A percentile compares a stretch with the other conserved stretches of the same genome.
phyloP scores from a whole-genome alignment of 805 yeast genomes.

The Hyphopichia homilentoma region DNA sequence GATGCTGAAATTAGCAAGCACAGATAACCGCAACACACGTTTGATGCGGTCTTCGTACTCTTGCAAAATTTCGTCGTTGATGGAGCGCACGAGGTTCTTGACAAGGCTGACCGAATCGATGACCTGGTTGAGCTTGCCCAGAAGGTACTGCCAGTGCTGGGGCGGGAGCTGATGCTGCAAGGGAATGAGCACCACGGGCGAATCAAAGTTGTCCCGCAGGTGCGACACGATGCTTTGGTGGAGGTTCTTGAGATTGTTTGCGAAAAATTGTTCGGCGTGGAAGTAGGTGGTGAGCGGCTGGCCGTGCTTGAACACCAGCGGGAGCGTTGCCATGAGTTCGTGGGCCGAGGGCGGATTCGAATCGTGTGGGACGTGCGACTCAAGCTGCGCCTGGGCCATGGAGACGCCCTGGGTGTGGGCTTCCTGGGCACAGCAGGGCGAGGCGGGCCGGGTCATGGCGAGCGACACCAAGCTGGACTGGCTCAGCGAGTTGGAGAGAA shows the following conservation, averaged over 20 bases:
- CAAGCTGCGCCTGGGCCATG: no score
- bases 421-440: no score
- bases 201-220: no score
- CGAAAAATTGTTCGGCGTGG: neutral
- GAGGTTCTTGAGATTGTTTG: neutral
- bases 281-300: neutral
- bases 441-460: no score
- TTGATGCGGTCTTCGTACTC: conserved; percentile 6
- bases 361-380: neutral
- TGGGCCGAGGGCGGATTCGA: conserved; percentile 1
- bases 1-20: conserved; percentile 8
- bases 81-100: conserved; percentile 2
- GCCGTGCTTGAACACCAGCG: neutral
- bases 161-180: no score
- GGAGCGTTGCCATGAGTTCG: neutral
- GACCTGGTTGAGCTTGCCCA: conserved; percentile 5
- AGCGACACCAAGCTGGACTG: no score
- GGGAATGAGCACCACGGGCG: no score
- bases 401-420: no score
- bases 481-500: neutral
- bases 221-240: neutral
- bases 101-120: conserved; percentile 2
- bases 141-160: neutral
- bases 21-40: conserved; percentile 6
- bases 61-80: conserved; percentile 5